These are phyloP conservation scores for Alternaria sp. DNA, from an alignment of 2,329 filamentous ascomycete species.

Conservation along the genomic window DNA sequence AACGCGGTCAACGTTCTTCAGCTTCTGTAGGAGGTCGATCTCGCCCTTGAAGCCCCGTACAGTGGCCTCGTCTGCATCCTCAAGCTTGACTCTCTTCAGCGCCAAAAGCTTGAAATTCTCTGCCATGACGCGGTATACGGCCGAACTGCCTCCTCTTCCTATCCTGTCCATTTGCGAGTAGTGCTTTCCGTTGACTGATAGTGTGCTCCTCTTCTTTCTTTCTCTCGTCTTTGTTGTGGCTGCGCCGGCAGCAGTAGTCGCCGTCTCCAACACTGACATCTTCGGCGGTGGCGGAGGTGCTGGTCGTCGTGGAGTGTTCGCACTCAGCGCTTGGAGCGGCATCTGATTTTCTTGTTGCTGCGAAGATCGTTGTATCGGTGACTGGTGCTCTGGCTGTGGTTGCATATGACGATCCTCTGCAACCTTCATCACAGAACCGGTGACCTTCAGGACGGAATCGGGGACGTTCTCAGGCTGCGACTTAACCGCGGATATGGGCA, in stretches of 20 bases:
- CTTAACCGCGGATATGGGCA: conserved; percentile 52
- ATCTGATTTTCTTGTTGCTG: conserved; percentile 54
- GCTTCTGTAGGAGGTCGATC: conserved; percentile 84
- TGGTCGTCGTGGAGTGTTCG: conserved; percentile 77
- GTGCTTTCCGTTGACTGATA: conserved; percentile 87
- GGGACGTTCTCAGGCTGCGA: conserved; percentile 34
- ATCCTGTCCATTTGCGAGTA: conserved; percentile 91
- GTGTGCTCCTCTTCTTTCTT: conserved; percentile 78
- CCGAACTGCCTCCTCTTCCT: conserved; percentile 88
- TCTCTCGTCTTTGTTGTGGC: conserved; percentile 74
- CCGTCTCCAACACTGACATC: conserved; percentile 94
- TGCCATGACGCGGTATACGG: conserved; percentile 95
- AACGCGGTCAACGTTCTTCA: conserved; percentile 86
- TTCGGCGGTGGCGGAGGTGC: conserved; percentile 86
- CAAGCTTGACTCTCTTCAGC: conserved; percentile 88
- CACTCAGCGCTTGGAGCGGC: conserved; percentile 61
- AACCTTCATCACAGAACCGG: conserved; percentile 46
- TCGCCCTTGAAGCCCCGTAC: conserved; percentile 92
- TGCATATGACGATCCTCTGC: conserved; percentile 32
- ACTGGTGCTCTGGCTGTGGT: conserved; percentile 30
- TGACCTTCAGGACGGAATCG: conserved; percentile 40
- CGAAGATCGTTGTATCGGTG: conserved; percentile 42
- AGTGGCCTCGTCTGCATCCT: conserved; percentile 83
- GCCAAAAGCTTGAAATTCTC: conserved; percentile 97
- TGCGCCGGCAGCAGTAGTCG: conserved; percentile 81